phyloP scores from a whole-genome alignment of 202 grass and related monocot species.

The Carex arenaria region DNA sequence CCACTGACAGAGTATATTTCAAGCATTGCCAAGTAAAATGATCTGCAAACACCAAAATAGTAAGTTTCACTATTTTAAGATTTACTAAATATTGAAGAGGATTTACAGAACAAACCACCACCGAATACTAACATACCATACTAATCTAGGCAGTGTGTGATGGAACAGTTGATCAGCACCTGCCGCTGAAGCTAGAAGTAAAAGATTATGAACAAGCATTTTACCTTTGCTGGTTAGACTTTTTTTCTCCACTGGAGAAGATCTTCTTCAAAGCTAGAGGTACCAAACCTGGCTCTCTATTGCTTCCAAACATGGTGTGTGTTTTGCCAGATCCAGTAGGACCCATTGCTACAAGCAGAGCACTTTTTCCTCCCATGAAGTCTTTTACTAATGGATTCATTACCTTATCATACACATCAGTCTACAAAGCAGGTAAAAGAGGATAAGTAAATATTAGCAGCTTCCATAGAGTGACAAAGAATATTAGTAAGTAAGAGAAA shows the following conservation, averaged over 20 bases:
- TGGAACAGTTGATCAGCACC: neutral
- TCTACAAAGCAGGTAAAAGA: slow-evolving; percentile 29
- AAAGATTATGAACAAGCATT: neutral
- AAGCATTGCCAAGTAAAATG: slow-evolving; percentile 71
- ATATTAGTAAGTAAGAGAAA: neutral
- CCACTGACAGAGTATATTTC: slow-evolving; percentile 75
- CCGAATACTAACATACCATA: too few species aligned
- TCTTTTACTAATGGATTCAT: slow-evolving; percentile 72
- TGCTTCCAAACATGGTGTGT: slow-evolving; percentile 67
- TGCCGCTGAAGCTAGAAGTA: neutral
- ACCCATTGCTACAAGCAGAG: slow-evolving; percentile 68
- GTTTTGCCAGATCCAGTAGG: slow-evolving; percentile 89
- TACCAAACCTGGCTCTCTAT: slow-evolving; percentile 60
- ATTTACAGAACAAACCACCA: neutral
- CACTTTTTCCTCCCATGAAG: slow-evolving; percentile 62
- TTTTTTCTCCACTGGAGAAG: slow-evolving; percentile 29
- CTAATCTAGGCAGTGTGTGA: neutral
- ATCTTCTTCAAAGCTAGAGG: slow-evolving; percentile 50
- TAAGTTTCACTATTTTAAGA: neutral
- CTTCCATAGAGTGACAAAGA: neutral
- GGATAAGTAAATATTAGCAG: neutral
- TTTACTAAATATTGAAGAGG: slow-evolving; percentile 8
- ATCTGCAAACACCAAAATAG: slow-evolving; percentile 33
- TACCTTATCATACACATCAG: slow-evolving; percentile 56
- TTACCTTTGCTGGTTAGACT: slow-evolving; percentile 25